Evolutionary conservation across 257 asterid genomes (phyloP).

Genomic region (Cynanchum wilfordii): DNA sequence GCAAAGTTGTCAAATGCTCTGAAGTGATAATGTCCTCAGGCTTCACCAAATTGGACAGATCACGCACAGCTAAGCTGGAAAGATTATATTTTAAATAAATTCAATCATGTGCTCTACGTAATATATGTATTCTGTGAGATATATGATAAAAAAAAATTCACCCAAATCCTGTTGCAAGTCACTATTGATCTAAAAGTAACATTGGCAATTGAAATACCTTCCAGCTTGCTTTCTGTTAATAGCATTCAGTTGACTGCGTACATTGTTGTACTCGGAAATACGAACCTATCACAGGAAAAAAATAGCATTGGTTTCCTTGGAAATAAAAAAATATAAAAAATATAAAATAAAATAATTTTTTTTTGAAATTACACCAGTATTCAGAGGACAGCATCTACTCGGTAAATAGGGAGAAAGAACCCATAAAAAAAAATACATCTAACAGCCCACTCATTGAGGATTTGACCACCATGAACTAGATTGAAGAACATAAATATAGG

Average conservation of each 20-base stretch:
- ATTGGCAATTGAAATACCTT: constrained; percentile 40
- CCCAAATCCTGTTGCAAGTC: background rate
- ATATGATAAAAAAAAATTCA: background rate
- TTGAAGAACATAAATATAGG: constrained; percentile 1
- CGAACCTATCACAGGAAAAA: constrained; percentile 59
- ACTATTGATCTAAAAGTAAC: background rate
- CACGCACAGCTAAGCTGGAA: constrained; percentile 88
- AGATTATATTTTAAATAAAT: constrained; percentile 11
- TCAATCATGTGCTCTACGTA: background rate
- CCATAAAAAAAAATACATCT: background rate
- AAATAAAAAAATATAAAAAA: background rate
- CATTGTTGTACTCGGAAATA: constrained; percentile 73
- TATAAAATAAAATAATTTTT: background rate
- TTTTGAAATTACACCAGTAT: background rate
- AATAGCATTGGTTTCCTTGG: constrained; percentile 6
- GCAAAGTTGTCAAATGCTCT: constrained; percentile 78
- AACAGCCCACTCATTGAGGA: background rate
- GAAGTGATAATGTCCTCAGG: constrained; percentile 62
- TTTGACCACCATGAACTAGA: background rate
- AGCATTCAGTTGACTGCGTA: constrained; percentile 83
- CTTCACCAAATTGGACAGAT: constrained; percentile 80
- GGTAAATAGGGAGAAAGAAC: background rate
- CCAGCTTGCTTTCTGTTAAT: constrained; percentile 77
- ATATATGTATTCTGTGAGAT: background rate
- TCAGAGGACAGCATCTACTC: background rate